A percentile compares a stretch with the other conserved stretches of the same genome.
Evolutionary conservation across 768 basidiomycete genomes (phyloP).

Genomic region (Porphyrellus cyaneotinctus): DNA sequence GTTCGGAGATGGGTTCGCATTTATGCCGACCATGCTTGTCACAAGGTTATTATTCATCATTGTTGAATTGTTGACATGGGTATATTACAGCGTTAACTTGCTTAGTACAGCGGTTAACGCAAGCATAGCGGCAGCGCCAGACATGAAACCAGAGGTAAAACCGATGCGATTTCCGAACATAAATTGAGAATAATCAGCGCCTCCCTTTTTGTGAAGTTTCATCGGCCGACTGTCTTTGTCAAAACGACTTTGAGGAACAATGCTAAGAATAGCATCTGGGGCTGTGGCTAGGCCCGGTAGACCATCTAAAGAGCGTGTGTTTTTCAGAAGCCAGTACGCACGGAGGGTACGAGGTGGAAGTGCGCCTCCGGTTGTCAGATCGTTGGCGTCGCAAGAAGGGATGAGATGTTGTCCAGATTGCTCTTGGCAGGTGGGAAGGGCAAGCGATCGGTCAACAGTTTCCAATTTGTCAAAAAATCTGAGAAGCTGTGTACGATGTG

Average conservation of each 20-base stretch:
- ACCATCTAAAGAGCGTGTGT: slow-evolving; percentile 52
- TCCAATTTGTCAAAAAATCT: slow-evolving; percentile 42
- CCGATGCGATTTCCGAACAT: slow-evolving; percentile 2
- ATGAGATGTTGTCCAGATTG: not conserved
- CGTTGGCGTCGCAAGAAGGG: slow-evolving; percentile 6
- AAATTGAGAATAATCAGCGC: not conserved
- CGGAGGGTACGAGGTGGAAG: slow-evolving; percentile 32
- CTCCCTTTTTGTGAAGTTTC: not conserved
- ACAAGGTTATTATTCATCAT: no score
- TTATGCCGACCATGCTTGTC: no score
- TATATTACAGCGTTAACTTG: slow-evolving; percentile 3
- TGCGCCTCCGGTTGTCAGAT: not conserved
- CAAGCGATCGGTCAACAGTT: slow-evolving; percentile 31
- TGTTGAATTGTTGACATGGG: no score
- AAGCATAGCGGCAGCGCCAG: slow-evolving; percentile 10
- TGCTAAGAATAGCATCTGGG: slow-evolving; percentile 16
- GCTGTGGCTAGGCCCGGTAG: slow-evolving; percentile 43
- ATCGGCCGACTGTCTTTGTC: slow-evolving; percentile 16
- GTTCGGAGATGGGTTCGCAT: no score
- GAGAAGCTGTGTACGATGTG: slow-evolving; percentile 50
- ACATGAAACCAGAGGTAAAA: slow-evolving; percentile 19
- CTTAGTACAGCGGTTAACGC: slow-evolving; percentile 7
- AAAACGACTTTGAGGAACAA: slow-evolving; percentile 15
- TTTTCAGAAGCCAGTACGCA: slow-evolving; percentile 49
- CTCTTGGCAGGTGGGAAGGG: not conserved